Evolutionary conservation across 2,329 filamentous ascomycete genomes (phyloP), one percentile per base, ranked within the genome.

Genomic region (Colletotrichum cereale): DNA sequence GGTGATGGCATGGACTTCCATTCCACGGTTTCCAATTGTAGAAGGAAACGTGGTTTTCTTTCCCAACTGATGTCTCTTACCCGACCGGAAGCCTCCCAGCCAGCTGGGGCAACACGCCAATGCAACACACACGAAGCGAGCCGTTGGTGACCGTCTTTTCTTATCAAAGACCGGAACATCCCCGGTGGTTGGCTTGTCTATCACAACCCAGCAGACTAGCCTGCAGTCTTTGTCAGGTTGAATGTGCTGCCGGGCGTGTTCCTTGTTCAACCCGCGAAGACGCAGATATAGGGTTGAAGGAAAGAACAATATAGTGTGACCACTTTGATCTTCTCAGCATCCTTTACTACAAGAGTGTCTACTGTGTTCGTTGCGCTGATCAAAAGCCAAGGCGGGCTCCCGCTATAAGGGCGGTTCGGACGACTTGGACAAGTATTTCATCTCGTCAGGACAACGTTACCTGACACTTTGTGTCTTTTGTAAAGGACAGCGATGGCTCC

Each of bases 181-280:
- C 16, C n/a, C 12, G 12, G 34, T 53, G 29, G 48, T 50, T 53
- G 18, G 40, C 40, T 67, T 55, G 63, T 62, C 26, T 16, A 18
- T 42, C 48, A 48, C 56, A 38, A 50, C 42, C 56, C 14, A 10
- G 14, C 14, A 50, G 58, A 16, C 3, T 8, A 11, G 11, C 11
- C 24, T 29, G 18, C 14, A 14, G 34, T 29, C 48, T 71, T 71
- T 71, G 63, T 55, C 18, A 47, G 36, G 24, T 40, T 53, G 10
- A 14, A 10, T 34, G 16, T 26, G 16, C 16, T 26, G 8, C 26
- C 6, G 11, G 48, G 44, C 7, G 38, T 26, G 6, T 24, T 24
- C 12, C 0, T 47, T 24, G 5, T 38, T 38, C 5, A n/a, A 16
- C n/a, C 24, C 2, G 4, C 29, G 1, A 34, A 16, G 3, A 52